phyloP scores from a whole-genome alignment of 2,329 filamentous ascomycete species.

The Neurospora sp. region DNA sequence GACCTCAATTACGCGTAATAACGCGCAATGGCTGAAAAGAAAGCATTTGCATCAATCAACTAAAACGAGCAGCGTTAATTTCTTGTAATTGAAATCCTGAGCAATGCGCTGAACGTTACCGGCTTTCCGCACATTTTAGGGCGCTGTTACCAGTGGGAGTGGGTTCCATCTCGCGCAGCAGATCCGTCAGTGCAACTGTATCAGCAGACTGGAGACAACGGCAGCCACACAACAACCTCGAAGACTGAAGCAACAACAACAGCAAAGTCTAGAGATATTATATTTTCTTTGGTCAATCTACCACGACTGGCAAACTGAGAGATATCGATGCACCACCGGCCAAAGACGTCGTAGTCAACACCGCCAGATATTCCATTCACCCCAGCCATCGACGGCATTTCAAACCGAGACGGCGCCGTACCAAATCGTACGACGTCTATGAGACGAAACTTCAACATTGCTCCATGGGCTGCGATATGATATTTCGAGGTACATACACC shows the following conservation, averaged over 20 bases:
- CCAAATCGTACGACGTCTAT: not conserved
- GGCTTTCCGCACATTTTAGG: not conserved
- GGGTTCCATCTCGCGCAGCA: not conserved
- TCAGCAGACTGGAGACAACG: not conserved
- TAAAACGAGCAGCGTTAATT: not conserved
- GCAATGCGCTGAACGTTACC: not conserved
- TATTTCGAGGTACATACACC: constrained; percentile 1
- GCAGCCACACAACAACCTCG: not conserved
- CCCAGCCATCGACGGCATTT: not conserved
- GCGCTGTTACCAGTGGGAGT: not conserved
- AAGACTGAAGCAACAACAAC: constrained; percentile 1
- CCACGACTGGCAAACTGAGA: not conserved
- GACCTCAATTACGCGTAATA: not conserved
- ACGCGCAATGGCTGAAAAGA: not conserved
- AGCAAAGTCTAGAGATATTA: not conserved
- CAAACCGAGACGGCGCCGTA: not conserved
- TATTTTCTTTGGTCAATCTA: not conserved
- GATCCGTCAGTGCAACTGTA: not conserved
- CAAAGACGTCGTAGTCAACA: not conserved
- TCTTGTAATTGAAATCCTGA: not conserved
- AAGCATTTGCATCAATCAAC: not conserved
- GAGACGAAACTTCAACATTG: constrained; percentile 2
- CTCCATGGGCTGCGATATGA: constrained; percentile 1
- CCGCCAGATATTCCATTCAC: not conserved
- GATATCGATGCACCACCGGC: not conserved